phyloP scores from a whole-genome alignment of 202 grass and related monocot genomes.

The Brachypodium distachyon region DNA sequence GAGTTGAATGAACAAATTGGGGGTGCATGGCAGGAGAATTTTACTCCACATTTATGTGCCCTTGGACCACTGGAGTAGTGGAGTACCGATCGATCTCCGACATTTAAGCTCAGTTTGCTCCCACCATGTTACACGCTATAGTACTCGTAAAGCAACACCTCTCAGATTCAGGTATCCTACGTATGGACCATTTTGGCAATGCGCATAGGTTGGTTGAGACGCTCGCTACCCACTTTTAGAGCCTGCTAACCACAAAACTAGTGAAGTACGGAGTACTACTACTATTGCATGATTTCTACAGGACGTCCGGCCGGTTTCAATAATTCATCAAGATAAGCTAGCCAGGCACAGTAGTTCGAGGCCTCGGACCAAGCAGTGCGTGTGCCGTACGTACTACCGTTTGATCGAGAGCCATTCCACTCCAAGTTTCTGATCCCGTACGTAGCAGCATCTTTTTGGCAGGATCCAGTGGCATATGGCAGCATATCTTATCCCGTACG shows the following conservation, averaged over 20 bases:
- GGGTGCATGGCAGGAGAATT: too few relatives aligned
- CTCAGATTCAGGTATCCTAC: neutral
- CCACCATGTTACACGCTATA: conserved; percentile 4
- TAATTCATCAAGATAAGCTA: too few relatives aligned
- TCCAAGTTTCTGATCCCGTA: too few relatives aligned
- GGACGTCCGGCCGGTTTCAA: neutral
- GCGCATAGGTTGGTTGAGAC: neutral
- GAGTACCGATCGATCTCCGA: neutral
- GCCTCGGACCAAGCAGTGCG: neutral
- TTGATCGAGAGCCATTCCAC: too few relatives aligned
- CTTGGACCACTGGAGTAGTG: neutral
- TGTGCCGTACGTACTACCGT: neutral
- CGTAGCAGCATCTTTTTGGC: neutral
- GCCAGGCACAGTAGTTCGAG: too few relatives aligned
- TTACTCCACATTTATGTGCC: neutral
- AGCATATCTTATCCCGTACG: neutral
- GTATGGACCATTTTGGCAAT: neutral
- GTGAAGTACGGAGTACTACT: too few relatives aligned
- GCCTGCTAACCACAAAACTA: neutral
- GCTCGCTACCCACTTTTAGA: neutral
- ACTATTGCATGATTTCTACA: neutral
- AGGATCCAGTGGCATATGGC: neutral
- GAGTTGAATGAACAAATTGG: too few relatives aligned
- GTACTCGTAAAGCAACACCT: neutral
- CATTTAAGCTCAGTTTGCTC: neutral